Evolutionary conservation across 148 eudicot genomes (phyloP), one percentile per base, ranked within the genome.

Genomic region (Rhododendron vialii): DNA sequence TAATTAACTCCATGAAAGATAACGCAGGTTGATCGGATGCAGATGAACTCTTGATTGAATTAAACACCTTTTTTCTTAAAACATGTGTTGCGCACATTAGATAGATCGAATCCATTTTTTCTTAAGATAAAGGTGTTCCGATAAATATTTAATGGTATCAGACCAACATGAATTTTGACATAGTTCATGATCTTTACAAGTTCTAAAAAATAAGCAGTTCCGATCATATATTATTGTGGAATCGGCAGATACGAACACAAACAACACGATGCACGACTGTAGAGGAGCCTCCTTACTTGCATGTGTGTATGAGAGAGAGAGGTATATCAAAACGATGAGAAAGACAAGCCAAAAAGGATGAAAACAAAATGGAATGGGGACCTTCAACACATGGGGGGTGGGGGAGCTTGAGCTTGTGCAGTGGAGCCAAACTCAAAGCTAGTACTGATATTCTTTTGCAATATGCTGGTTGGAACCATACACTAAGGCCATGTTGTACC

Each of bases 371-470:
- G 86, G 51, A 7, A 61, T 51, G 83, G 83, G 84, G 84, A 82
- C 84, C 84, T 57, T 82, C 7, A 57, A 82, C 84, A 82, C 84
- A 82, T 82, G 84, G 84, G 69, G 50, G 48, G 61, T 84, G 47
- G 87, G 61, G 82, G 61, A 4, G 82, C 38, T 79, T 24, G 22
- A 1, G 82, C 82, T 26, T 26, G 59, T 48, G 61, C 24, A 30
- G 48, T 82, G 84, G 73, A 57, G 84, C 84, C 84, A 82, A 57
- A 30, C 48, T 35, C 10, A 59, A 57, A 82, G 41, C 30, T 36
- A 18, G 67, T 71, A 71, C 67, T 82, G 7, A 82, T 65, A 82
- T 82, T 82, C 84, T 59, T 82, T 82, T 82, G 84, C 50, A 82
- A 59, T 82, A 82, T 22, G 73, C 24, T 57, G 84, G 73, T 57